Conservation (phyloP, 2,329 filamentous ascomycete genomes). For the Colletotrichum sp. region DNA sequence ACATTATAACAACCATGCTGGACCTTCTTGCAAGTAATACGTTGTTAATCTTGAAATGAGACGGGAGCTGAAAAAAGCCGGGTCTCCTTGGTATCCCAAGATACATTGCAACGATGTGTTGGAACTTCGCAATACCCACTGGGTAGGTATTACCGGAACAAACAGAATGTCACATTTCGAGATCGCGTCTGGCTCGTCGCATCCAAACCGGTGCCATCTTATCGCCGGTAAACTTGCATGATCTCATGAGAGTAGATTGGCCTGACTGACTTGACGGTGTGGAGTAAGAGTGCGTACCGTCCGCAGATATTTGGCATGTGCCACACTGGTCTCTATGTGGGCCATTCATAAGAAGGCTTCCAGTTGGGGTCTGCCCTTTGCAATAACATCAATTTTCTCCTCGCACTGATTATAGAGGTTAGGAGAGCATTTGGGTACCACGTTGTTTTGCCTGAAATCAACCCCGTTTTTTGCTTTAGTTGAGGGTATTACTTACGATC, state of each 20-base stretch:
- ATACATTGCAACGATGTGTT: background rate
- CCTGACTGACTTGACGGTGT: background rate
- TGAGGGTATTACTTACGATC: too few relatives aligned
- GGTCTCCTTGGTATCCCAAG: background rate
- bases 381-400: background rate
- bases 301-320: too few relatives aligned
- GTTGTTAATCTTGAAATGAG: background rate
- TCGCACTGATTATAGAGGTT: background rate
- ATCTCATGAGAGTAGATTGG: background rate
- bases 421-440: background rate
- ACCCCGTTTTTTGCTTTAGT: background rate
- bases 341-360: background rate
- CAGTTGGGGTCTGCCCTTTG: rapidly evolving
- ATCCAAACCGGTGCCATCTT: background rate
- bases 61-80: background rate
- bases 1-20: background rate
- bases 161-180: too few relatives aligned
- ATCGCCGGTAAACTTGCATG: background rate
- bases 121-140: background rate
- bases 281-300: too few relatives aligned
- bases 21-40: background rate
- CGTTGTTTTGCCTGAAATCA: background rate
- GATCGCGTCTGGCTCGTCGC: too few relatives aligned
- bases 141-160: background rate
- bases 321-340: background rate